Conservation (phyloP, 495 filamentous ascomycete genomes). For the Extremus antarcticus region DNA sequence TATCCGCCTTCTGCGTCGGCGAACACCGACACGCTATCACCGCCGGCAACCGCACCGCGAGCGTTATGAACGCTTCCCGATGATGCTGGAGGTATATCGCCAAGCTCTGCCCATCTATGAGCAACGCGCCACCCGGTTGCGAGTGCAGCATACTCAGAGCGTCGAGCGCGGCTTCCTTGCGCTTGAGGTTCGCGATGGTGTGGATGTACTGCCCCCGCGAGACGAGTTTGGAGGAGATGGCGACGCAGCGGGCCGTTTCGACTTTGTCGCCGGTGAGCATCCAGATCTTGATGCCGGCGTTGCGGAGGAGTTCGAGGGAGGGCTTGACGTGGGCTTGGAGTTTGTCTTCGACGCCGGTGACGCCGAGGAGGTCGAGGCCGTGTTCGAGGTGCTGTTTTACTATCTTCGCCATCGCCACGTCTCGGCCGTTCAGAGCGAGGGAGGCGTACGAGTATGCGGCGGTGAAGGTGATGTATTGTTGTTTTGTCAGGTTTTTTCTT, state of each 20-base stretch:
- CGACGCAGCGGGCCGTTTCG: constrained; percentile 93
- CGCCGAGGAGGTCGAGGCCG: constrained; percentile 83
- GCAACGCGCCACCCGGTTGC: constrained; percentile 76
- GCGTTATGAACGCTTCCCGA: constrained; percentile 70
- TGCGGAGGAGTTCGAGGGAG: constrained; percentile 84
- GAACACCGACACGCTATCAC: constrained; percentile 96
- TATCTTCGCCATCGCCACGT: constrained; percentile 67
- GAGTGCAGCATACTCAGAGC: constrained; percentile 77
- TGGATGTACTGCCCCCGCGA: constrained; percentile 91
- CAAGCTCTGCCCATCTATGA: constrained; percentile 91
- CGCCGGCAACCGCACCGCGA: constrained; percentile 77
- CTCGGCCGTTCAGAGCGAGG: constrained; percentile 65
- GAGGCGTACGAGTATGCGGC: constrained; percentile 66
- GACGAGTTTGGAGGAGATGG: constrained; percentile 89
- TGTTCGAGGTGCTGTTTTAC: constrained; percentile 73
- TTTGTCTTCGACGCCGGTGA: constrained; percentile 96
- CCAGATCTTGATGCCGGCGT: constrained; percentile 99
- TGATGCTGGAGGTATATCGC: constrained; percentile 72
- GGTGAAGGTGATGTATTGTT: constrained; percentile 73
- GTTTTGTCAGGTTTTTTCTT: constrained; percentile 61
- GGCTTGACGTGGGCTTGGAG: constrained; percentile 91
- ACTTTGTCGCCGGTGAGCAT: constrained; percentile 99
- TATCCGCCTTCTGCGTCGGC: constrained; percentile 91
- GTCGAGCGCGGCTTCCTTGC: constrained; percentile 70
- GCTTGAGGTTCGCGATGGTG: constrained; percentile 60